phyloP scores from a whole-genome alignment of 1,284 basidiomycete genomes.

The Microbotryomycetes sp. region DNA sequence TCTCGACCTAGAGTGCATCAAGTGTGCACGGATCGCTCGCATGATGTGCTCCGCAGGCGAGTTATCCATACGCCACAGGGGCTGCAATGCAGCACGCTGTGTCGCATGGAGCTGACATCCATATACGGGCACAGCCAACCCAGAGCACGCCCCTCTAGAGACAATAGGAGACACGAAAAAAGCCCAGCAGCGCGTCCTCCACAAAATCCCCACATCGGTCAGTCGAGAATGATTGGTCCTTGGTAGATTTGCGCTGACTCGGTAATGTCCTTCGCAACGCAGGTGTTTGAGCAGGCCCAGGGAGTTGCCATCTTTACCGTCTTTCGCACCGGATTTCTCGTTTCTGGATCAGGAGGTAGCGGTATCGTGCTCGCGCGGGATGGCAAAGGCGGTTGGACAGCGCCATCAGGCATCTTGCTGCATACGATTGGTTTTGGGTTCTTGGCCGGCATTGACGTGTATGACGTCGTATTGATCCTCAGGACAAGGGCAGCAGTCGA shows the following conservation, averaged over 20 bases:
- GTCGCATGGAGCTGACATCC: too few species aligned
- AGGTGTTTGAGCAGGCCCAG: slow-evolving; percentile 12
- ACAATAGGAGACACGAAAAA: slow-evolving; percentile 26
- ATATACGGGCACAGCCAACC: slow-evolving; percentile 1
- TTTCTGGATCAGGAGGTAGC: slow-evolving; percentile 32
- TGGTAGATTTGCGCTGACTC: slow-evolving; percentile 35
- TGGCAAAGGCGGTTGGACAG: slow-evolving; percentile 38
- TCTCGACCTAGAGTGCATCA: slow-evolving; percentile 23
- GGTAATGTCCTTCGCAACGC: neutral
- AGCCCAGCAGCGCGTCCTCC: slow-evolving; percentile 36
- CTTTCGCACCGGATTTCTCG: slow-evolving; percentile 36
- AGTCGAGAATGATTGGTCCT: slow-evolving; percentile 31
- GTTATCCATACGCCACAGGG: too few species aligned
- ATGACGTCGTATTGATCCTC: slow-evolving; percentile 42
- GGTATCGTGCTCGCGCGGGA: slow-evolving; percentile 39
- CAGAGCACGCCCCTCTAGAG: slow-evolving; percentile 15
- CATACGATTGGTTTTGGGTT: slow-evolving; percentile 39
- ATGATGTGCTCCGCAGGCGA: slow-evolving; percentile 15
- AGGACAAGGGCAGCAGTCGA: slow-evolving; percentile 35
- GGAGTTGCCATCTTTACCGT: slow-evolving; percentile 40
- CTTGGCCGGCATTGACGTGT: slow-evolving; percentile 40
- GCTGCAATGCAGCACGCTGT: too few species aligned
- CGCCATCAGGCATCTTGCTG: slow-evolving; percentile 38
- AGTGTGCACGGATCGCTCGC: slow-evolving; percentile 24
- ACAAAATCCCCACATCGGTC: slow-evolving; percentile 36